Evolutionary conservation across 2,329 filamentous ascomycete species (phyloP), one percentile per base, ranked within the genome.

Genomic region (Colletotrichum noveboracense): DNA sequence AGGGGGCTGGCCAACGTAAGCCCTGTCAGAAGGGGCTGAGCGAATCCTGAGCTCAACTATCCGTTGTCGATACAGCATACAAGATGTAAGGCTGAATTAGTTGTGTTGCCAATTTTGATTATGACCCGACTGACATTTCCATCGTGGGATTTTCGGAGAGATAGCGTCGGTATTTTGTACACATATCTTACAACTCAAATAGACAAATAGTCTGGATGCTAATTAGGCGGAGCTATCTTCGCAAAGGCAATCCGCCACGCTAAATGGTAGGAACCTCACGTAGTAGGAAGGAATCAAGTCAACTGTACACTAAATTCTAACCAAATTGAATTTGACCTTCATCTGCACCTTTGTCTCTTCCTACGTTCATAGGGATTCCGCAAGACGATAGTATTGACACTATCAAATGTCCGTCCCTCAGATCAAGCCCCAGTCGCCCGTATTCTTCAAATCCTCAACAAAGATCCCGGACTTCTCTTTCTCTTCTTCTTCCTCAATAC

Each of bases 241-340:
- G 6, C 6, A 21, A 21, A 48, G n/a, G 43, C 43, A 13, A 52
- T 52, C 2, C 10, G 10, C 6, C 43, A 52, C n/a, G n/a, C n/a
- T 52, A 6, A 6, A 0, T 24, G 43, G 1, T 21, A 52, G 6
- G 3, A 52, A 7, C 2, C 10, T 21, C 6, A 52, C 12, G 1
- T 21, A 21, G 0, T 0, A 21, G n/a, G 43, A 13, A 52, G 0
- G 43, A 21, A 21, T 12, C 12, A 21, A 52, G 2, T 4, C 10
- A 12, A 21, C 1, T 0, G n/a, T 21, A 13, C 43, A 3, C 10
- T 21, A 13, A 21, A 7, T 5, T 21, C 43, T 13, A 52, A 6
- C 6, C 10, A 52, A 24, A 21, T 7, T 24, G 2, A 3, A 52
- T 7, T 21, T 13, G 0, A 13, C 2, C n/a, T 7, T 21, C 4